Evolutionary conservation across 805 yeast genomes (phyloP), one percentile per base, ranked within the genome.

Genomic region (Lipomyces mesembrius): DNA sequence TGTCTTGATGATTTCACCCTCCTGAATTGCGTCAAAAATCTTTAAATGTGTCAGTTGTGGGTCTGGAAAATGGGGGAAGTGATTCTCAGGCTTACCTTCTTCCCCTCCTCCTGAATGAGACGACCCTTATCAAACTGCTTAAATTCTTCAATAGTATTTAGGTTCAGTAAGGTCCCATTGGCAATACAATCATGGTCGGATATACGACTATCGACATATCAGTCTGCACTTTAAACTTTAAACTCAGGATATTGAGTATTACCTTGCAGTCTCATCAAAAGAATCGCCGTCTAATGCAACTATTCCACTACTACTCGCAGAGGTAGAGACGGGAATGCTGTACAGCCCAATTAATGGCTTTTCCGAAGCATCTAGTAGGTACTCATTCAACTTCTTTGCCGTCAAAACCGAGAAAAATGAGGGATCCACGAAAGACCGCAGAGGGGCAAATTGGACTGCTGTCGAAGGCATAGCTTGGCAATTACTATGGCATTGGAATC

Each of bases 141-240:
- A 79, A 95, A 95, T 70, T 91, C 92, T 71, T 94, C 97, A 43
- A 92, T 81, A 0, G 97, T 91, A 77, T 95, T 95, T 57, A 87
- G 85, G 75, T 92, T 92, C 56, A 78, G 74, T 27, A 87, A 69
- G 25, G 69, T 61, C 0, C 90, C 90, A 0, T 79, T 75, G 7
- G 65, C 65, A 17, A 58, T 27, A 25, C 56, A 70, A 17, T 64
- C 73, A 3, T 17, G 54, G n/a, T 53, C 59, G 17, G 58, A 35
- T 52, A 29, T 51, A 27, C 17, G 25, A 34, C 37, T 34, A 17
- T 37, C 2, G 17, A n/a, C 52, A 53, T 52, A 39, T 43, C 22
- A 43, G 49, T 43, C 49, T 43, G 25, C 22, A 17, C 3, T 27
- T n/a, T 51, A 12, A 9, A 34, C 35, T 22, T 14, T 14, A 34